These are phyloP conservation scores for Kwoniella shandongensis DNA, from an alignment of 768 basidiomycete genomes.

Conservation along the genomic window DNA sequence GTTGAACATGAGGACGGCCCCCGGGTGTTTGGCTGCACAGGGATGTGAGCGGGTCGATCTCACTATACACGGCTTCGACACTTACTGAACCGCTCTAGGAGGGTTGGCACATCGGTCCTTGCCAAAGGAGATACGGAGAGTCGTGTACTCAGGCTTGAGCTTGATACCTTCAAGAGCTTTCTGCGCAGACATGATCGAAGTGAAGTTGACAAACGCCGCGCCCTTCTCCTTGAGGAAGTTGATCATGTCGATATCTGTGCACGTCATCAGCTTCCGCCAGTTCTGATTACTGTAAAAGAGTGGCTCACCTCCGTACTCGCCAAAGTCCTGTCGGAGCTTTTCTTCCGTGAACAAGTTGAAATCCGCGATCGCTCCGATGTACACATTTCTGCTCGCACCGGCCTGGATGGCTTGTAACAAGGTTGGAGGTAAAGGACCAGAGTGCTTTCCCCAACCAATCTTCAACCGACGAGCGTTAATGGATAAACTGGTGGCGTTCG, in stretches of 20 bases:
- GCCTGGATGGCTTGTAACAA: conserved; percentile 85
- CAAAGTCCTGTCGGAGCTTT: conserved; percentile 86
- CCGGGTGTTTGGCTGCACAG: conserved; percentile 14
- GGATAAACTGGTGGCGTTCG: conserved; percentile 82
- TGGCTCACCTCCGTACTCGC: conserved; percentile 69
- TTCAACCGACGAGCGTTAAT: conserved; percentile 92
- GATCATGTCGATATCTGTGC: conserved; percentile 82
- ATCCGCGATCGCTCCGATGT: conserved; percentile 92
- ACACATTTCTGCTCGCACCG: conserved; percentile 94
- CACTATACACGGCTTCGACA: not conserved
- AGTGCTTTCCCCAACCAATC: conserved; percentile 97
- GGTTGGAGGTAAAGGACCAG: conserved; percentile 78
- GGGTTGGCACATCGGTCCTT: conserved; percentile 95
- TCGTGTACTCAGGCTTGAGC: conserved; percentile 79
- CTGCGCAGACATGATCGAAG: conserved; percentile 57
- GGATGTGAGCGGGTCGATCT: not conserved
- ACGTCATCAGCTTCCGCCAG: not conserved
- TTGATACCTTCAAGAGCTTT: conserved; percentile 98
- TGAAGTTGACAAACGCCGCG: conserved; percentile 62
- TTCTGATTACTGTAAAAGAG: no score
- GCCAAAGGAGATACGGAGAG: conserved; percentile 87
- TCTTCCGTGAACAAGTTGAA: conserved; percentile 90
- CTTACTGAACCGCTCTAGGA: conserved; percentile 54
- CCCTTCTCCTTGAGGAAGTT: conserved; percentile 94
- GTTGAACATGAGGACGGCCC: conserved; percentile 4